Conservation (phyloP, 345 rosid genomes). For the Populus ilicifolia region DNA sequence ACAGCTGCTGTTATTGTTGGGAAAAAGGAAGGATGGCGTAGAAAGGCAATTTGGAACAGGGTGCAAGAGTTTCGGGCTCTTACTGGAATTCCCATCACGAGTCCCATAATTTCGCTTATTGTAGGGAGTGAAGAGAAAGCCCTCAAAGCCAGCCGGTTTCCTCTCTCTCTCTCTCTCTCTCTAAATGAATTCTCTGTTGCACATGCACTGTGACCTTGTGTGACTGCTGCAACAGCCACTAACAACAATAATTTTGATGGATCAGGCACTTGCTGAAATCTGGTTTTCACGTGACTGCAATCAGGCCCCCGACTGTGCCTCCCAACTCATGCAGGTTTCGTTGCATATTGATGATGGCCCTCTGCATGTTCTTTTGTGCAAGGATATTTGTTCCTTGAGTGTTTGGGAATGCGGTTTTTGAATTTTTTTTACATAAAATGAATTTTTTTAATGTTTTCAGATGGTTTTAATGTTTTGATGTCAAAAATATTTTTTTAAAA, state of each 20-base stretch:
- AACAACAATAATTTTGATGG: constrained; percentile 11
- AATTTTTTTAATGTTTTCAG: no score
- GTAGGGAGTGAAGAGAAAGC: constrained; percentile 88
- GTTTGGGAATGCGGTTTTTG: no score
- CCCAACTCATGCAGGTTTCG: constrained; percentile 87
- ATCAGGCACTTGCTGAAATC: constrained; percentile 64
- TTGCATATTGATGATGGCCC: constrained; percentile 1
- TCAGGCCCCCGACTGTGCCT: constrained; percentile 97
- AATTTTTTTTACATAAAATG: no score
- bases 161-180: constrained; percentile 17
- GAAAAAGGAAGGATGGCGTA: constrained; percentile 77
- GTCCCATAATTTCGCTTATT: constrained; percentile 80
- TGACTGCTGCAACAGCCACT: background rate
- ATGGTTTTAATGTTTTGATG: no score
- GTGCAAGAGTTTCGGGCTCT: constrained; percentile 62
- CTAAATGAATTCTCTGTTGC: background rate
- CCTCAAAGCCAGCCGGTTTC: constrained; percentile 70
- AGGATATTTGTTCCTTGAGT: no score
- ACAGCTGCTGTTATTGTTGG: constrained; percentile 86
- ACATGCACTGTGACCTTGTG: background rate
- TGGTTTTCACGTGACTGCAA: constrained; percentile 93
- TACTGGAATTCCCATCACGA: constrained; percentile 66
- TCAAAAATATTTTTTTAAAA: no score
- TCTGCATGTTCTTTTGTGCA: background rate
- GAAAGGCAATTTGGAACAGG: constrained; percentile 77